Evolutionary conservation across 257 asterid species (phyloP).

Genomic region (Solanum virginianum): DNA sequence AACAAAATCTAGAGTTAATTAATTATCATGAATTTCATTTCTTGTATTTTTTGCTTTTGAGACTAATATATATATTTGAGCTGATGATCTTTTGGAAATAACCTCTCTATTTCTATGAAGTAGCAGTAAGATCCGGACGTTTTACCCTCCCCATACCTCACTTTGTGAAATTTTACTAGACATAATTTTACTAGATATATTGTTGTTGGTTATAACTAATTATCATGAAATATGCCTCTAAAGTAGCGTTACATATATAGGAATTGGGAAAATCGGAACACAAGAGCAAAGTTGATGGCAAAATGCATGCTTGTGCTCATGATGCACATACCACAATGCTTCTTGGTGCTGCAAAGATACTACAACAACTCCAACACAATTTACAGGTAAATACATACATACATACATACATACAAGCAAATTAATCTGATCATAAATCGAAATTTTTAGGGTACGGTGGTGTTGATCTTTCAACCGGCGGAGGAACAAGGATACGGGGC

Average conservation of each 20-base stretch:
- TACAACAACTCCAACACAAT: slow-evolving; percentile 1
- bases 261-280: slow-evolving; percentile 12
- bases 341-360: slow-evolving; percentile 17
- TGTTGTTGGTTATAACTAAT: too few relatives aligned
- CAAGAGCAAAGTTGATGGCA: slow-evolving; percentile 16
- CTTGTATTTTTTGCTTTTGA: too few relatives aligned
- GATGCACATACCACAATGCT: slow-evolving; percentile 20
- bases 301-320: slow-evolving; percentile 26
- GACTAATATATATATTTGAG: too few relatives aligned
- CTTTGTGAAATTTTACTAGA: too few relatives aligned
- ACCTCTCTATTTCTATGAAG: too few relatives aligned
- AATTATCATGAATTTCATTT: too few relatives aligned
- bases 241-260: neutral
- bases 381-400: slow-evolving; percentile 13
- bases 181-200: too few relatives aligned
- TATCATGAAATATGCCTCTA: neutral
- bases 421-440: neutral
- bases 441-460: slow-evolving; percentile 31
- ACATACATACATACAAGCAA: neutral
- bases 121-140: too few relatives aligned
- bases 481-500: slow-evolving; percentile 49
- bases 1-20: too few relatives aligned
- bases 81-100: too few relatives aligned
- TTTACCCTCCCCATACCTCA: too few relatives aligned
- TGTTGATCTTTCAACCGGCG: slow-evolving; percentile 51